A percentile compares a stretch with the other conserved stretches of the same genome.
These are phyloP conservation scores for Rhynchosporium agropyri DNA, from an alignment of 2,329 filamentous ascomycete genomes.

Conservation along the genomic window DNA sequence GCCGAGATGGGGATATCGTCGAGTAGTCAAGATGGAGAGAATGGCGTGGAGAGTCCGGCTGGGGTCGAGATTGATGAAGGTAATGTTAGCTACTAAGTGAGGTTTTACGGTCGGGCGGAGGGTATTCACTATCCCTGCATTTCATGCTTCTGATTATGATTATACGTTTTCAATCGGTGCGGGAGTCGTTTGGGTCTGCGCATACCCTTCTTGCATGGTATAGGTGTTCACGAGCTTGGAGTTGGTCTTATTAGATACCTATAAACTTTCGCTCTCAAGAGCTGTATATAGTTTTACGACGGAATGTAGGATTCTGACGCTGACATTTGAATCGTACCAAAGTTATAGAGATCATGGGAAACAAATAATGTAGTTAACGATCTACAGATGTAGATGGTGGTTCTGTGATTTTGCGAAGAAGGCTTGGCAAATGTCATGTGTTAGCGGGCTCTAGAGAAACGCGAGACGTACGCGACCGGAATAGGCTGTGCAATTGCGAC, in stretches of 20 bases:
- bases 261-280: slow-evolving; percentile 16
- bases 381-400: background rate
- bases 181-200: slow-evolving; percentile 14
- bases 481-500: background rate
- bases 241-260: slow-evolving; percentile 19
- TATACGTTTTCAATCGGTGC: slow-evolving; percentile 15
- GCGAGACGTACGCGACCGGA: slow-evolving; percentile 3
- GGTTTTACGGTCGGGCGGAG: slow-evolving; percentile 1
- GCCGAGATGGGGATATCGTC: slow-evolving; percentile 35
- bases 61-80: slow-evolving; percentile 29
- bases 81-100: slow-evolving; percentile 35
- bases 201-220: slow-evolving; percentile 19
- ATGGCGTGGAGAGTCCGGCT: slow-evolving; percentile 13
- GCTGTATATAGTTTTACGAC: slow-evolving; percentile 2
- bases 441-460: background rate
- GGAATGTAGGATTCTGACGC: too few species aligned
- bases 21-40: slow-evolving; percentile 16
- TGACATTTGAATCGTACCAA: background rate
- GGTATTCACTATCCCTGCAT: background rate
- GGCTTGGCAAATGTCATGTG: slow-evolving; percentile 2
- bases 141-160: slow-evolving; percentile 6
- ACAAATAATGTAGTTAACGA: background rate
- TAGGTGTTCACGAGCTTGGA: slow-evolving; percentile 5
- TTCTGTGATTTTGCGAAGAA: background rate
- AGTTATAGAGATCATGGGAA: background rate